Evolutionary conservation across 2,329 filamentous ascomycete genomes (phyloP).

Genomic region (Penicillium italicum): DNA sequence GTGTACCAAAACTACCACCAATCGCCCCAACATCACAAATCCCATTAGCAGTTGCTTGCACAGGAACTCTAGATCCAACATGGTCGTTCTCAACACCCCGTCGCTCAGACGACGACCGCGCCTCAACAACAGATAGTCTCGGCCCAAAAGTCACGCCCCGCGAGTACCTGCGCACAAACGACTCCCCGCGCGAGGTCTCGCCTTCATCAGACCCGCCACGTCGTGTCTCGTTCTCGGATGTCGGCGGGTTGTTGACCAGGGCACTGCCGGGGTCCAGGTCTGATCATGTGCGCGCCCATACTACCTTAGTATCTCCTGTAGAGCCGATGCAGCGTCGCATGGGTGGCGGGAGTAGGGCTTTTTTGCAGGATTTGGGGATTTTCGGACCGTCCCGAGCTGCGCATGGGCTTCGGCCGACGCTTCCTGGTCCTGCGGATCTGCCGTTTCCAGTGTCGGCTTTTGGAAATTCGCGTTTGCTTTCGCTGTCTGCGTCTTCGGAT

Average conservation of each 20-base stretch:
- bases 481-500: conserved; percentile 12
- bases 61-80: conserved; percentile 29
- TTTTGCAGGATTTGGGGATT: conserved; percentile 37
- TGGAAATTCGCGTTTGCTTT: not conserved
- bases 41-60: conserved; percentile 21
- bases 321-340: conserved; percentile 4
- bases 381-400: not conserved
- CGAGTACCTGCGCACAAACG: conserved; percentile 34
- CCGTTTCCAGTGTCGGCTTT: not conserved
- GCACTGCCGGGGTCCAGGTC: not conserved
- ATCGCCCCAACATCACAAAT: conserved; percentile 38
- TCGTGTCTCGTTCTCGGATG: conserved; percentile 77
- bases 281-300: not conserved
- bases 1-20: not conserved
- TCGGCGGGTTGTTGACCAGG: conserved; percentile 68
- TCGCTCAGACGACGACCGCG: conserved; percentile 28
- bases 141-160: conserved; percentile 34
- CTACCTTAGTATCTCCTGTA: not conserved
- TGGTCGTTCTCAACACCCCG: conserved; percentile 32
- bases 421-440: not conserved
- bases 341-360: conserved; percentile 28
- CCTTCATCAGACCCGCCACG: conserved; percentile 37
- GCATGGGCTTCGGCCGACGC: too few relatives aligned
- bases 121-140: conserved; percentile 31
- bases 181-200: conserved; percentile 32